Evolutionary conservation across 208 protist genomes (phyloP).

Genomic region (Tritrichomonas musculus): DNA sequence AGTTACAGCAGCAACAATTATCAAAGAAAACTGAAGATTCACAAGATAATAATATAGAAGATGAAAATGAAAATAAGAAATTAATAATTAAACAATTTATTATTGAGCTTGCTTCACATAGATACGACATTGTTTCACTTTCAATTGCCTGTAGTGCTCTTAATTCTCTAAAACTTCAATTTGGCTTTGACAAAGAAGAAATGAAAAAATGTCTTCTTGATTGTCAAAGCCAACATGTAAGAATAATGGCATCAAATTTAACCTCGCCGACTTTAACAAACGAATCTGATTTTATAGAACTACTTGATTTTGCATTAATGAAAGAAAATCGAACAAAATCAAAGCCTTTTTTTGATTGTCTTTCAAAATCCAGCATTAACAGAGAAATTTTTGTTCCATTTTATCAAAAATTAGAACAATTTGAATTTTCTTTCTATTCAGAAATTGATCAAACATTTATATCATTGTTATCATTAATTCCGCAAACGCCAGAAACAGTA

Average conservation of each 20-base stretch:
- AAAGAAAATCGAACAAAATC: neutral
- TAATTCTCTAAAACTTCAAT: neutral
- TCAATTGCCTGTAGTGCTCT: neutral
- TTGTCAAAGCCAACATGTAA: neutral
- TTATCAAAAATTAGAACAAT: neutral
- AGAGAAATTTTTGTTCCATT: neutral
- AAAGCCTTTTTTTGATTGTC: neutral
- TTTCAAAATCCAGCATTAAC: neutral
- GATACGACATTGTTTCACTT: neutral
- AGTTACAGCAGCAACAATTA: too few species aligned
- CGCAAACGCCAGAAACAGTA: neutral
- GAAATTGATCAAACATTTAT: constrained; percentile 24
- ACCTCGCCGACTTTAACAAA: neutral
- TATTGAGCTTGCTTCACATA: neutral
- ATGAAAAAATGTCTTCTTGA: neutral
- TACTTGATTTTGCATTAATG: neutral
- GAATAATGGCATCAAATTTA: neutral
- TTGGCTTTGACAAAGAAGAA: neutral
- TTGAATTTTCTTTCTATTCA: neutral
- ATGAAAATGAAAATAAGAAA: too few species aligned
- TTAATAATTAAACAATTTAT: too few species aligned
- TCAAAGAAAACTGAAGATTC: too few species aligned
- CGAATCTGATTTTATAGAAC: neutral
- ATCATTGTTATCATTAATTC: neutral
- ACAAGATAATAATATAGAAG: too few species aligned